phyloP scores from a whole-genome alignment of 164 flowering plant species.

The Vitis amurensis region DNA sequence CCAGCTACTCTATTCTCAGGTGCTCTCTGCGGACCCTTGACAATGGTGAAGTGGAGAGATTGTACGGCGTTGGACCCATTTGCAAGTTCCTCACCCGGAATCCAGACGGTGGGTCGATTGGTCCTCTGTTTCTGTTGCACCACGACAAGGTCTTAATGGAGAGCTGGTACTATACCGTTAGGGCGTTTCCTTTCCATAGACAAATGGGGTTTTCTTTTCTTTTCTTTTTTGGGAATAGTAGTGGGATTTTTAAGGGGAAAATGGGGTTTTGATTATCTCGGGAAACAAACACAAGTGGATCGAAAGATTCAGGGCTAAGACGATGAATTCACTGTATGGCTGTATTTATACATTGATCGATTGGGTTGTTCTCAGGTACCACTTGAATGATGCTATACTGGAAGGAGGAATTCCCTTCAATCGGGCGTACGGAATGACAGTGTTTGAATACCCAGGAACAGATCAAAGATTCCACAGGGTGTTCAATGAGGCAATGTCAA shows the following conservation, averaged over 20 bases:
- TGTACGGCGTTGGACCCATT: slow-evolving; percentile 22
- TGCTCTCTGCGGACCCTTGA: slow-evolving; percentile 13
- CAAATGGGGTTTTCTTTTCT: too few relatives aligned
- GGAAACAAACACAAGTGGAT: too few relatives aligned
- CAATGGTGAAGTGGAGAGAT: slow-evolving; percentile 14
- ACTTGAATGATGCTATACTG: slow-evolving; percentile 37
- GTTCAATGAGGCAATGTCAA: slow-evolving; percentile 30
- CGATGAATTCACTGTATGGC: background rate
- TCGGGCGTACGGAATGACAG: slow-evolving; percentile 33
- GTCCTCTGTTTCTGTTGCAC: slow-evolving; percentile 7
- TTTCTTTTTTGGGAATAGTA: too few relatives aligned
- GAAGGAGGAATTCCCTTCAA: slow-evolving; percentile 44
- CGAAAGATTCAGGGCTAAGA: background rate
- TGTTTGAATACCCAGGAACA: slow-evolving; percentile 19
- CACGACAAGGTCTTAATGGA: slow-evolving; percentile 18
- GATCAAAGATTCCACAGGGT: slow-evolving; percentile 27
- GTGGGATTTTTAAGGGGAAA: too few relatives aligned
- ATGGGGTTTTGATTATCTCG: too few relatives aligned
- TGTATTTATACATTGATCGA: background rate
- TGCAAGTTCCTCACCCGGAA: slow-evolving; percentile 21
- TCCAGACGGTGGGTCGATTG: slow-evolving; percentile 15
- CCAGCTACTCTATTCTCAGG: slow-evolving; percentile 18
- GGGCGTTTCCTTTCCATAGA: too few relatives aligned
- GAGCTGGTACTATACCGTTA: slow-evolving; percentile 7
- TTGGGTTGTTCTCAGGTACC: slow-evolving; percentile 16